Evolutionary conservation across 805 yeast species (phyloP), one percentile per base, ranked within the genome.

Genomic region (Myxozyma melibiosi): DNA sequence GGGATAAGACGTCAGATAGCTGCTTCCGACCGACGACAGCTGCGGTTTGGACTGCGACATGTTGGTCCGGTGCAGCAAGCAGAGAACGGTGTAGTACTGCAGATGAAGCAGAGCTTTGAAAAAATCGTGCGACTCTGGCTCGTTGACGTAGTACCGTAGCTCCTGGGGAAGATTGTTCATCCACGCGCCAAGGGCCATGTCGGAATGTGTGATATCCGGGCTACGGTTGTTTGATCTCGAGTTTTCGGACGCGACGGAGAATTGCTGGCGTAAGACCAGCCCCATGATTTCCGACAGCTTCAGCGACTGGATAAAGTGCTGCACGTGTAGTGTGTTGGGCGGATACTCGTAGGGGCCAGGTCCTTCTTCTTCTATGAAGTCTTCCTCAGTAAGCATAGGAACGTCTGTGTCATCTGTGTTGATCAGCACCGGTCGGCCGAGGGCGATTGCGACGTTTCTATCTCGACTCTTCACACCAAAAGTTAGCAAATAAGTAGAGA

Each of bases 171-270:
- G 72, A 57, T 79, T 80, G 50, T 82, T 78, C 70, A 86, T 82
- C 92, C 91, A 87, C 48, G 84, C 77, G 18, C 89, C 88, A 84
- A 88, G 80, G 49, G 88, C 76, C 79, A 83, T 77, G 68, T 88
- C 95, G 68, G 90, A 84, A 63, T 83, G 85, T 14, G 76, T 70
- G 31, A 79, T 80, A 76, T 76, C 83, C 70, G 75, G 78, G 75
- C 72, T 74, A 70, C 66, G 76, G 66, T 73, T 77, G 39, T 62
- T 69, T 30, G 67, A 56, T 58, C 77, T 64, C 4, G 80, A 71
- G 65, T 73, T 76, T 67, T 84, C 86, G 0, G 88, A 84, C 56
- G 84, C 84, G 18, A 86, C 87, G 13, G 88, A 79, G 68, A 83
- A 83, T 71, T 86, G 91, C 66, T 84, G 85, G 51, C 81, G 80